Conservation (phyloP, 2,329 filamentous ascomycete species). For the Atkinsonella texensis region DNA sequence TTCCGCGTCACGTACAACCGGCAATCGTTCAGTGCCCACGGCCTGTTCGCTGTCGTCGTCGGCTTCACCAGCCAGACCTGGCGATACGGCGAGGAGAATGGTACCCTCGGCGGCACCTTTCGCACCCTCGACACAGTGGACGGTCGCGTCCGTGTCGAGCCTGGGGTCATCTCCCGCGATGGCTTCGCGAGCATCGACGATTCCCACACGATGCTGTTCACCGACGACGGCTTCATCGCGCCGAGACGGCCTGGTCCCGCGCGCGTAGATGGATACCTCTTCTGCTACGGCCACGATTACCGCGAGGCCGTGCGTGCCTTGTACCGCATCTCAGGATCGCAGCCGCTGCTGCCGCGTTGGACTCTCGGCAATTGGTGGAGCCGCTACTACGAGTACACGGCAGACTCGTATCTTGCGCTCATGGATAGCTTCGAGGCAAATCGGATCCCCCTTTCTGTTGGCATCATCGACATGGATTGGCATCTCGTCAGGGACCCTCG, state of each 20-base stretch:
- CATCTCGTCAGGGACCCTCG: slow-evolving; percentile 38
- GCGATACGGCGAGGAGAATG: slow-evolving; percentile 36
- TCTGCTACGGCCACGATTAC: slow-evolving; percentile 46
- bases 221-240: slow-evolving; percentile 38
- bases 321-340: slow-evolving; percentile 42
- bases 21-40: slow-evolving; percentile 37
- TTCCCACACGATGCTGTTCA: slow-evolving; percentile 43
- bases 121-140: slow-evolving; percentile 43
- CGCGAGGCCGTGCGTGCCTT: slow-evolving; percentile 39
- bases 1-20: slow-evolving; percentile 49
- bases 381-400: slow-evolving; percentile 45
- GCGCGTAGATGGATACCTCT: slow-evolving; percentile 46
- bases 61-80: slow-evolving; percentile 28
- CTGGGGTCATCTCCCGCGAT: slow-evolving; percentile 36
- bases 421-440: slow-evolving; percentile 42
- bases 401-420: slow-evolving; percentile 42
- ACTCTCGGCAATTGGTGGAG: slow-evolving; percentile 56
- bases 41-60: slow-evolving; percentile 31
- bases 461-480: slow-evolving; percentile 57
- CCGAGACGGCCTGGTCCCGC: slow-evolving; percentile 26
- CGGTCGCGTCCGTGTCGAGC: slow-evolving; percentile 35
- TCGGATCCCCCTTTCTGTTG: slow-evolving; percentile 44
- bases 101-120: slow-evolving; percentile 34
- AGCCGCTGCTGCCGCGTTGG: slow-evolving; percentile 44
- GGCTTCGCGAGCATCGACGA: slow-evolving; percentile 44